These are phyloP conservation scores for Plasmodium berghei DNA, from an alignment of 169 alveolate genomes.

Conservation along the genomic window DNA sequence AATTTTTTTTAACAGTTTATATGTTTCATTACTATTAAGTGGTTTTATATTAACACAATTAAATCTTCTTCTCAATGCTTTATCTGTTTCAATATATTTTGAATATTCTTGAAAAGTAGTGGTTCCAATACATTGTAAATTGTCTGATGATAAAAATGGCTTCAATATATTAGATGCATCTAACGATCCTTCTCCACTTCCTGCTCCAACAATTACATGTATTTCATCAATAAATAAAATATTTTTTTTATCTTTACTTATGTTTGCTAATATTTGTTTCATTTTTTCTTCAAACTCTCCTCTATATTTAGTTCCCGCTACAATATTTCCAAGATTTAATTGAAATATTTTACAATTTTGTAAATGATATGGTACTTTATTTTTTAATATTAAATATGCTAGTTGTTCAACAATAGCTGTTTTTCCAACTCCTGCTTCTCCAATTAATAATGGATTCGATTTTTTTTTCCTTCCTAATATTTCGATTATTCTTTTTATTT, in stretches of 20 bases:
- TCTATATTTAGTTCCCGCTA: constrained; percentile 92
- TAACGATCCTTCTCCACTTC: constrained; percentile 90
- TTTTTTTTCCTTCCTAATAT: constrained; percentile 87
- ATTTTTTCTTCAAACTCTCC: constrained; percentile 94
- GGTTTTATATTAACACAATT: constrained; percentile 89
- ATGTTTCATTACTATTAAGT: constrained; percentile 84
- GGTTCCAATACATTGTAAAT: constrained; percentile 87
- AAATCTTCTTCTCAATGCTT: constrained; percentile 91
- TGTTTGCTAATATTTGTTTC: constrained; percentile 87
- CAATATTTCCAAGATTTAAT: constrained; percentile 82
- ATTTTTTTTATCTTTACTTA: constrained; percentile 85
- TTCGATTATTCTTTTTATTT: constrained; percentile 84
- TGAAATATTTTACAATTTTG: constrained; percentile 77
- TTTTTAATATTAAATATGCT: constrained; percentile 65
- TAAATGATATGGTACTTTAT: constrained; percentile 78
- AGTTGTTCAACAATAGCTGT: constrained; percentile 81
- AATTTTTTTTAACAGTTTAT: constrained; percentile 84
- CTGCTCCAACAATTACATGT: constrained; percentile 90
- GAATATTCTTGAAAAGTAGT: constrained; percentile 85
- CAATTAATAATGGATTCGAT: constrained; percentile 84
- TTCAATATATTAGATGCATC: constrained; percentile 93
- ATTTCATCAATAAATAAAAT: constrained; percentile 92
- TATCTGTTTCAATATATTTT: constrained; percentile 86
- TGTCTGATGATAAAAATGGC: constrained; percentile 92
- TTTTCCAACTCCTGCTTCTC: constrained; percentile 83